Evolutionary conservation across 441 rosid genomes (phyloP).

Genomic region (Isatis lusitanica): DNA sequence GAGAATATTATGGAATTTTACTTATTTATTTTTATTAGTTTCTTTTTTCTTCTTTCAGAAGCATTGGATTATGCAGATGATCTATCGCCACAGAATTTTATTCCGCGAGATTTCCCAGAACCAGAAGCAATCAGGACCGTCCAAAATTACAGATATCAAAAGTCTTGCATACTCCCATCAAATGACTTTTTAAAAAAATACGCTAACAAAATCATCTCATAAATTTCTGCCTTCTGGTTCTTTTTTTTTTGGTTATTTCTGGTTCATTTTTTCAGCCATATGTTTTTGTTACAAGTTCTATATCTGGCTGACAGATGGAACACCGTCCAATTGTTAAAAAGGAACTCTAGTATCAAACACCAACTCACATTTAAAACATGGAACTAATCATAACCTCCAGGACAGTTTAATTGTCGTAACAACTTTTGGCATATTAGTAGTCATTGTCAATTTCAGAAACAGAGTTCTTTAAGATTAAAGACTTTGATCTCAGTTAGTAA

Average conservation of each 20-base stretch:
- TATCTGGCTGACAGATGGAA: background rate
- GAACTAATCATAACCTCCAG: background rate
- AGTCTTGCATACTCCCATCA: background rate
- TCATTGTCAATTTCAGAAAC: background rate
- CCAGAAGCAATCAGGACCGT: background rate
- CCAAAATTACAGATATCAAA: constrained; percentile 12
- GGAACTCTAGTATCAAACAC: background rate
- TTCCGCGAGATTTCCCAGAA: constrained; percentile 16
- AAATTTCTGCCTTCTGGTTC: background rate
- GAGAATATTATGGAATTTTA: background rate
- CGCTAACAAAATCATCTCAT: background rate
- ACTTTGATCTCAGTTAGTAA: background rate
- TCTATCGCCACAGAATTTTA: constrained; percentile 25
- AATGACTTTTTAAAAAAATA: background rate
- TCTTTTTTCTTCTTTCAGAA: background rate
- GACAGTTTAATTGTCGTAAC: background rate
- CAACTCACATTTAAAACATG: background rate
- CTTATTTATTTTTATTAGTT: background rate
- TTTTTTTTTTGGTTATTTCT: background rate
- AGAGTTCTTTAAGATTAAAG: background rate
- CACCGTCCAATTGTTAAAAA: constrained; percentile 7
- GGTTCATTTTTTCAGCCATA: background rate
- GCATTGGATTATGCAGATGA: constrained; percentile 2
- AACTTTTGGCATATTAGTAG: background rate
- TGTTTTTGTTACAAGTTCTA: background rate